phyloP scores from a whole-genome alignment of 495 filamentous ascomycete species.

The Tuber indicum region DNA sequence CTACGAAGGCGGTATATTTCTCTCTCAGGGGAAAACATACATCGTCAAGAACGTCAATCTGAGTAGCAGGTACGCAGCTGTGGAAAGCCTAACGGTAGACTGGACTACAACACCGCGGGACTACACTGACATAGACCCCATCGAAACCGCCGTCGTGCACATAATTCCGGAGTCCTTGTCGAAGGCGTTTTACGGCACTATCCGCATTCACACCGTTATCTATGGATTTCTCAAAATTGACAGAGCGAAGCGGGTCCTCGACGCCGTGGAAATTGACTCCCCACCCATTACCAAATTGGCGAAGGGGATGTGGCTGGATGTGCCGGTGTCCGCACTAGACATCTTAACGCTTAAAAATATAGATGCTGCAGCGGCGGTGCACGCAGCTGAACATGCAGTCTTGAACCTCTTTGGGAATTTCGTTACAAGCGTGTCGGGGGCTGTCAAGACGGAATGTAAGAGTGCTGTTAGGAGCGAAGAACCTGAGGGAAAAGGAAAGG shows the following conservation, averaged over 20 bases:
- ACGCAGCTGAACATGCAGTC: conserved; percentile 88
- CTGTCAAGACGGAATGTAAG: conserved; percentile 92
- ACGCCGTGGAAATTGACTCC: conserved; percentile 88
- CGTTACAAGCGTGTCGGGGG: conserved; percentile 71
- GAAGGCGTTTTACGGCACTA: conserved; percentile 75
- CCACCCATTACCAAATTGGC: conserved; percentile 76
- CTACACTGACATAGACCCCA: conserved; percentile 89
- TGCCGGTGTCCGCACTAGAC: conserved; percentile 69
- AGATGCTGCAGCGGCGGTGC: conserved; percentile 83
- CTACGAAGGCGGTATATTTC: conserved; percentile 95
- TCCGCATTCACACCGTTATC: conserved; percentile 75
- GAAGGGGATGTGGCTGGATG: conserved; percentile 96
- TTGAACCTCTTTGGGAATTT: conserved; percentile 82
- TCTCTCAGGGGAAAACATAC: conserved; percentile 89
- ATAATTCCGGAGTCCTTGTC: conserved; percentile 39
- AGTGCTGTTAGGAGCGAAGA: conserved; percentile 63
- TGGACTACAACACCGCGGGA: conserved; percentile 93
- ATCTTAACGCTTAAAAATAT: conserved; percentile 65
- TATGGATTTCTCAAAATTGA: conserved; percentile 97
- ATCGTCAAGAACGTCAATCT: conserved; percentile 83
- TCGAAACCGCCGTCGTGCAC: conserved; percentile 42
- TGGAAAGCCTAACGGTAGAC: conserved; percentile 78
- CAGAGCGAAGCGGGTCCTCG: conserved; percentile 71
- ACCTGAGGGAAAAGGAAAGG: conserved; percentile 51
- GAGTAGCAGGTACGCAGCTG: conserved; percentile 52